Evolutionary conservation across 148 eudicot genomes (phyloP).

Genomic region (Camellia granthamiana): DNA sequence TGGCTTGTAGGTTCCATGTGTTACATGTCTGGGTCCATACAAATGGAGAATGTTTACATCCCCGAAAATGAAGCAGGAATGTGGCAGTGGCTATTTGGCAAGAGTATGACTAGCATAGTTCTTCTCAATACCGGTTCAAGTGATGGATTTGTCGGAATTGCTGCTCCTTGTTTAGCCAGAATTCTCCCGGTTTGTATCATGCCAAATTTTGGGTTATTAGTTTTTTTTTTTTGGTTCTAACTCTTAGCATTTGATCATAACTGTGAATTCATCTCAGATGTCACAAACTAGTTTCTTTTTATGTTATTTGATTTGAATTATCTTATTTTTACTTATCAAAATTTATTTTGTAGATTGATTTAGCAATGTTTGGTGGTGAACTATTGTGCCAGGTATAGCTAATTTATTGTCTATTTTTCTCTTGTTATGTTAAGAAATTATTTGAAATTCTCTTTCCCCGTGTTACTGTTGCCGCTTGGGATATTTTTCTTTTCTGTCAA

Average conservation of each 20-base stretch:
- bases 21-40: slow-evolving; percentile 85
- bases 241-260: not conserved
- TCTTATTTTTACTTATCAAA: not conserved
- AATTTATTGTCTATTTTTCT: not conserved
- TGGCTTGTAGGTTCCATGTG: slow-evolving; percentile 84
- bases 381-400: slow-evolving; percentile 83
- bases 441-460: not conserved
- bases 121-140: slow-evolving; percentile 62
- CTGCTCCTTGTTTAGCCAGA: slow-evolving; percentile 89
- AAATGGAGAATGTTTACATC: slow-evolving; percentile 75
- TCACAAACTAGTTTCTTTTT: not conserved
- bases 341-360: slow-evolving; percentile 57
- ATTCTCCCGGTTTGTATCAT: slow-evolving; percentile 71
- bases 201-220: not conserved
- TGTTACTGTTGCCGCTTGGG: not conserved
- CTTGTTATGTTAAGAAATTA: not conserved
- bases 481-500: slow-evolving; percentile 3
- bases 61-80: slow-evolving; percentile 91
- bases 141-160: slow-evolving; percentile 93
- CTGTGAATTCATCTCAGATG: not conserved
- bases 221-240: not conserved
- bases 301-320: slow-evolving; percentile 7
- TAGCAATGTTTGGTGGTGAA: slow-evolving; percentile 88
- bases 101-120: slow-evolving; percentile 67
- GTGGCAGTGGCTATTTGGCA: slow-evolving; percentile 96